These are phyloP conservation scores for Syzygium malaccense DNA, from an alignment of 441 rosid genomes.

Conservation along the genomic window DNA sequence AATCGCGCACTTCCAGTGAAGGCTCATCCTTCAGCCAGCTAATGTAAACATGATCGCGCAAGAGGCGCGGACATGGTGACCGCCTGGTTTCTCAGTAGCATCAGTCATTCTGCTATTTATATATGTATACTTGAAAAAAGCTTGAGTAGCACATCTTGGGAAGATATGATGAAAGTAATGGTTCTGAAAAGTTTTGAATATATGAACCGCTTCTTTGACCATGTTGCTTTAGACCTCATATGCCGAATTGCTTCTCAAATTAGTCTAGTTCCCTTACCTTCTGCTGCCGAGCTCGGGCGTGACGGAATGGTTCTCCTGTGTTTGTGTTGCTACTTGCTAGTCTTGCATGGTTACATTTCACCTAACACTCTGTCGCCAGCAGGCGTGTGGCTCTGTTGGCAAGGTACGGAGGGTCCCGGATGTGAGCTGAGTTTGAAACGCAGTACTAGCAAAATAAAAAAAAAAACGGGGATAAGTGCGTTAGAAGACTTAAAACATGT, in stretches of 20 bases:
- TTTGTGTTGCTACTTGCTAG: background rate
- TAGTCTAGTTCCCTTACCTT: background rate
- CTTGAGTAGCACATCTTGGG: background rate
- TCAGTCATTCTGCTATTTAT: background rate
- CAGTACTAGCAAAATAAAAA: background rate
- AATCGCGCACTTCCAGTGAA: conserved; percentile 14
- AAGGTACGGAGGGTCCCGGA: background rate
- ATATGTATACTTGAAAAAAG: background rate
- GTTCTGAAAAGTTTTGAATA: background rate
- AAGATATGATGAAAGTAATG: background rate
- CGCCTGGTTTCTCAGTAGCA: background rate
- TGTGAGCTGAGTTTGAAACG: background rate
- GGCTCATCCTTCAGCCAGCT: background rate
- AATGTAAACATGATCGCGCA: background rate
- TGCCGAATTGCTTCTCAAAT: background rate
- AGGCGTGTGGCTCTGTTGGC: background rate
- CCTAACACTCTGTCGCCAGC: background rate
- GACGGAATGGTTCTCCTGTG: background rate
- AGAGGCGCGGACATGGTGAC: background rate
- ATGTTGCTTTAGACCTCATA: background rate
- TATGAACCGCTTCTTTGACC: background rate
- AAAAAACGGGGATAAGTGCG: no score
- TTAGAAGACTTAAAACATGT: no score
- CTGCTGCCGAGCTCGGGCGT: background rate
- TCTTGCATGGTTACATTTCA: background rate